Evolutionary conservation across 768 basidiomycete genomes (phyloP).

Genomic region (Boletus coccyginus): DNA sequence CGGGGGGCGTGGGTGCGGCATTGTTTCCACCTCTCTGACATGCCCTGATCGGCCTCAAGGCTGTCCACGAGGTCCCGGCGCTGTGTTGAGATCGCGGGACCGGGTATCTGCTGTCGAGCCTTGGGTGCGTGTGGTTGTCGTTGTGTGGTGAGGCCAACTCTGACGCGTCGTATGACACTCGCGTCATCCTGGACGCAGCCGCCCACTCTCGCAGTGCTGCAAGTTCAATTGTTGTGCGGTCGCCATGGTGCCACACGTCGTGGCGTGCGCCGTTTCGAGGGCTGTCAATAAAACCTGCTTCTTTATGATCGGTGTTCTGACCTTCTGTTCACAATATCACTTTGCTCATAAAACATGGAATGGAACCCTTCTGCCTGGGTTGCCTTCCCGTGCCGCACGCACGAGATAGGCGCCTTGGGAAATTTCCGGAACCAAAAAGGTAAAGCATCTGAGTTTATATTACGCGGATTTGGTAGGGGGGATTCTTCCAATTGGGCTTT

Average conservation of each 20-base stretch:
- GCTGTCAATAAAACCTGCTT: background rate
- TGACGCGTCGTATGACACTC: background rate
- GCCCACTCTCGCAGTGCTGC: background rate
- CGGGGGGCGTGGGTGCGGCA: background rate
- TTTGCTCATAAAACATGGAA: background rate
- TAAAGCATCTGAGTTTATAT: background rate
- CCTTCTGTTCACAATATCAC: background rate
- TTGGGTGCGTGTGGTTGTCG: background rate
- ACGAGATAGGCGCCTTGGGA: background rate
- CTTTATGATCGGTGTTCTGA: slow-evolving; percentile 11
- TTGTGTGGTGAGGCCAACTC: background rate
- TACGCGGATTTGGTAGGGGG: background rate
- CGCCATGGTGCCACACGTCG: background rate
- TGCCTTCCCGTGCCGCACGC: background rate
- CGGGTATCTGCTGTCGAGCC: background rate
- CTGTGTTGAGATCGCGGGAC: background rate
- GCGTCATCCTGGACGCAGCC: background rate
- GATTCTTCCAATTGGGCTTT: background rate
- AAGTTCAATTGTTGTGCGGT: background rate
- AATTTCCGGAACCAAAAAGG: background rate
- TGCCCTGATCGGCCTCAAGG: slow-evolving; percentile 9
- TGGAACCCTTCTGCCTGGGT: background rate
- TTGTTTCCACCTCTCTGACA: background rate
- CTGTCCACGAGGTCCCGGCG: slow-evolving; percentile 11
- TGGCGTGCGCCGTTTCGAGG: background rate